Conservation (phyloP, 1,284 basidiomycete species). For the Sphagnurus paluster region DNA sequence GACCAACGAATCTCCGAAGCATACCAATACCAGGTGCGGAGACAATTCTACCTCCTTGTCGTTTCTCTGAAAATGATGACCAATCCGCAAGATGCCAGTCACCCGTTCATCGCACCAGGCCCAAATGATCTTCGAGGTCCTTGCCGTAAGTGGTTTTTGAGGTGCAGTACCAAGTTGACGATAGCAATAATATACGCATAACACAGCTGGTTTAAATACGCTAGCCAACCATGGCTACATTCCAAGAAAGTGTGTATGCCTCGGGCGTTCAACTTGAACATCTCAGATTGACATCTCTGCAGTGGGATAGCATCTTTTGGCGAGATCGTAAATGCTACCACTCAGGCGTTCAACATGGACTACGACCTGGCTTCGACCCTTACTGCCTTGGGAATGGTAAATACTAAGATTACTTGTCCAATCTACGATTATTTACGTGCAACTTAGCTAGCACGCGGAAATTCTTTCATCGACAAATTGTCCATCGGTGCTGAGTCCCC, state of each 20-base stretch:
- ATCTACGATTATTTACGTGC: neutral
- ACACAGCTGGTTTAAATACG: conserved; percentile 17
- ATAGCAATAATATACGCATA: neutral
- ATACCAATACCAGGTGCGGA: conserved; percentile 16
- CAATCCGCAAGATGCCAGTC: conserved; percentile 9
- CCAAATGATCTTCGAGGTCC: conserved; percentile 14
- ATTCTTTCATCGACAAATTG: conserved; percentile 12
- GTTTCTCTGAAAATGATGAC: too few relatives aligned
- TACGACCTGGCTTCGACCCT: conserved; percentile 15
- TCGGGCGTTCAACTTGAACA: neutral
- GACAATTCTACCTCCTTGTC: neutral
- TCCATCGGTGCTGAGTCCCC: conserved; percentile 14
- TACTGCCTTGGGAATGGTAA: conserved; percentile 17
- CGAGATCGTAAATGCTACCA: conserved; percentile 12
- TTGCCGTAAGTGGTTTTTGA: conserved; percentile 11
- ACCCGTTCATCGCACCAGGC: conserved; percentile 13
- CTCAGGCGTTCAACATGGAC: conserved; percentile 15
- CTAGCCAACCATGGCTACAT: conserved; percentile 19
- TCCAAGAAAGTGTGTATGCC: conserved; percentile 14
- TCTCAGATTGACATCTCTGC: neutral
- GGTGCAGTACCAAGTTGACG: neutral
- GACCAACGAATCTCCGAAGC: conserved; percentile 8
- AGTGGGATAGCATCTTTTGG: conserved; percentile 17
- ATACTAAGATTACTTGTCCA: neutral
- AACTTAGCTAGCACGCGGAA: conserved; percentile 12